Conservation (phyloP, 371 early-diverging fungal genomes). For the Globomyces sp. region DNA sequence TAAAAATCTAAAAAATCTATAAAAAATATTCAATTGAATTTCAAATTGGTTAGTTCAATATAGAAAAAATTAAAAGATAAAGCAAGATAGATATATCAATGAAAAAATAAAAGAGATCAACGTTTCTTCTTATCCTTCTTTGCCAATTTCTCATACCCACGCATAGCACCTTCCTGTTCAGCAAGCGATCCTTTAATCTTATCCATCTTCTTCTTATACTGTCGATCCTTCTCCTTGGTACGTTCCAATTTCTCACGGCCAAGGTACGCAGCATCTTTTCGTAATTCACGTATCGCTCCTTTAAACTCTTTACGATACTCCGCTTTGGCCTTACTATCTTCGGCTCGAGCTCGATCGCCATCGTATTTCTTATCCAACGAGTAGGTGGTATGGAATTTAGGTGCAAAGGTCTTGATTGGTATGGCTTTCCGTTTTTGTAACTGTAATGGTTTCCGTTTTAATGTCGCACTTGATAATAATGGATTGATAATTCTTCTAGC, state of each 20-base stretch:
- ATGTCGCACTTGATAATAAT: conserved; percentile 24
- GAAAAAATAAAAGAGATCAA: neutral
- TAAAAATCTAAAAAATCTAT: too few relatives aligned
- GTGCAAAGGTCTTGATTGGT: conserved; percentile 83
- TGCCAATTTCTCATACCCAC: conserved; percentile 37
- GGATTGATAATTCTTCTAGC: conserved; percentile 2
- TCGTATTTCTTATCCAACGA: conserved; percentile 78
- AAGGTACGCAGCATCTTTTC: conserved; percentile 88
- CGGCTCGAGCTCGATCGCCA: conserved; percentile 71
- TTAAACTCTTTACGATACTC: conserved; percentile 87
- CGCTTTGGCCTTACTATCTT: conserved; percentile 69
- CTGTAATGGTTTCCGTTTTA: conserved; percentile 62
- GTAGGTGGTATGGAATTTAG: conserved; percentile 80
- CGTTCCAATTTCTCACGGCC: conserved; percentile 68
- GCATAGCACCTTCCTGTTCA: conserved; percentile 51
- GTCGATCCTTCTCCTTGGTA: conserved; percentile 73
- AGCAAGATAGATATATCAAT: neutral
- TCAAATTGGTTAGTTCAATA: too few relatives aligned
- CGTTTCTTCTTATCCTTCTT: conserved; percentile 31
- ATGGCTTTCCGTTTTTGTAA: conserved; percentile 84
- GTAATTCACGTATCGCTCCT: conserved; percentile 91
- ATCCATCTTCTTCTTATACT: conserved; percentile 85
- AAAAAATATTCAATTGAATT: too few relatives aligned
- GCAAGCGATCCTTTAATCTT: conserved; percentile 68
- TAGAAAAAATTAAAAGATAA: too few relatives aligned